Base-by-base conservation (phyloP, 2,329 filamentous ascomycete species). In the Akanthomyces dipterigenus region DNA sequence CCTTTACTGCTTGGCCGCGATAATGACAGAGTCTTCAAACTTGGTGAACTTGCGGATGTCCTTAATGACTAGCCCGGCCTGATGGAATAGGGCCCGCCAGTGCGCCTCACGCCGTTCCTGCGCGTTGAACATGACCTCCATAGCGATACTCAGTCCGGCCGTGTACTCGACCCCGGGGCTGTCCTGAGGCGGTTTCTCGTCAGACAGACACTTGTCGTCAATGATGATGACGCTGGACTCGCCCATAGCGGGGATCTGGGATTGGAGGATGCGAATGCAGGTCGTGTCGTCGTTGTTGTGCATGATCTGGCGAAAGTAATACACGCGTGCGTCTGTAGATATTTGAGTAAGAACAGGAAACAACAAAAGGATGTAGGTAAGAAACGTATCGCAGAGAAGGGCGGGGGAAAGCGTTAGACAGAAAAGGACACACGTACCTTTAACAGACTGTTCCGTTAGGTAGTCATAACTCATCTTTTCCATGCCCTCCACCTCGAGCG, bases 271-370 rank as follows among this genome's bases (percentile, higher is more conserved):
- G 22, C 56, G 38, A 38, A 68, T 56, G 55, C 67, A 68, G 11
- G 64, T 64, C 43, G 63, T 64, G 45, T 69, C 68, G 31, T 67
- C 62, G 38, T 68, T 62, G 45, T 71, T 67, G 61, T 70, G 69
- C 56, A 71, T 43, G 20, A 71, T 67, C n/a, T 69, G 64, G 31
- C 69, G 67, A 43, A 70, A 68, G 57, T 70, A 70, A 55, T 69
- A 70, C 5, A 67, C 66, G 3, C 64, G 62, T 4, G 66, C 68
- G 55, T 57, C 67, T 69, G 28, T 20, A 34, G 8, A 20, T 3
- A 40, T 1, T 14, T 20, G 8, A 34, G 34, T 24, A 28, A 43
- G 50, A 34, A 34, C 11, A 11, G 4, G 31, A 34, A 34, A 2
- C 8, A 34, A 34, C 3, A 7, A 24, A n/a, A 6, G 18, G 14